A percentile compares a stretch with the other conserved stretches of the same genome.
These are phyloP conservation scores for Helotiales sp. DNA, from an alignment of 2,329 filamentous ascomycete species.

Conservation along the genomic window DNA sequence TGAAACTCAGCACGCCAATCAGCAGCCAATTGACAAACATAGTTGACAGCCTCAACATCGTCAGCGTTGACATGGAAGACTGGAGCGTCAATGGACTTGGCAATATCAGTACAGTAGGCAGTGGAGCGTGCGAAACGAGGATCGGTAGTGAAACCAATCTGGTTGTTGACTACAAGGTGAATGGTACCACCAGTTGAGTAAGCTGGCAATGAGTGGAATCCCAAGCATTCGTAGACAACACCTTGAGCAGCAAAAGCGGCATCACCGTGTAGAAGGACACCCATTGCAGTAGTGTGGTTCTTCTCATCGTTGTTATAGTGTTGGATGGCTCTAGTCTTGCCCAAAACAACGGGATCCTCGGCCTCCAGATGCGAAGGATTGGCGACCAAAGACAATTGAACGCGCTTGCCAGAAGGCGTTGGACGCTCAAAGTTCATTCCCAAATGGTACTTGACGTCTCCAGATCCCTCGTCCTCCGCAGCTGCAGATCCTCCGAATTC, in stretches of 20 bases:
- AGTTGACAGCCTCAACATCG: constrained; percentile 97
- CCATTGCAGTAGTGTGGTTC: constrained; percentile 87
- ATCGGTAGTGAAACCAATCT: constrained; percentile 99
- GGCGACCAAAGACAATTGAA: constrained; percentile 97
- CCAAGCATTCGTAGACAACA: constrained; percentile 97
- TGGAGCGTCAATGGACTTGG: constrained; percentile 96
- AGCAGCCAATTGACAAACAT: constrained; percentile 92
- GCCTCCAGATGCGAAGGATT: constrained; percentile 98
- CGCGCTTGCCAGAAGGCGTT: constrained; percentile 96
- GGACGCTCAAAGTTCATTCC: constrained; percentile 99
- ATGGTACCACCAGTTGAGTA: constrained; percentile 98
- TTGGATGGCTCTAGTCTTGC: constrained; percentile 96
- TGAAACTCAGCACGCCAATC: constrained; percentile 99
- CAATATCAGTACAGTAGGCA: constrained; percentile 98
- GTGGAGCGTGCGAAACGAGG: constrained; percentile 96
- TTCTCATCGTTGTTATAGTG: constrained; percentile 98
- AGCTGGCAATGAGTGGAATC: constrained; percentile 91
- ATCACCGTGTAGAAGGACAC: constrained; percentile 93
- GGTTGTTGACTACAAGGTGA: constrained; percentile 98
- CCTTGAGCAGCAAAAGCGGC: constrained; percentile 96
- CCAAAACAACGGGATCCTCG: constrained; percentile 95
- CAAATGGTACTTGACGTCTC: constrained; percentile 98
- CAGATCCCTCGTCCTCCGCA: constrained; percentile 91
- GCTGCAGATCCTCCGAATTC: constrained; percentile 90
- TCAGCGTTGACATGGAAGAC: constrained; percentile 99